Evolutionary conservation across 208 protist genomes (phyloP), one percentile per base, ranked within the genome.

Genomic region (Sergeia podlipaevii): DNA sequence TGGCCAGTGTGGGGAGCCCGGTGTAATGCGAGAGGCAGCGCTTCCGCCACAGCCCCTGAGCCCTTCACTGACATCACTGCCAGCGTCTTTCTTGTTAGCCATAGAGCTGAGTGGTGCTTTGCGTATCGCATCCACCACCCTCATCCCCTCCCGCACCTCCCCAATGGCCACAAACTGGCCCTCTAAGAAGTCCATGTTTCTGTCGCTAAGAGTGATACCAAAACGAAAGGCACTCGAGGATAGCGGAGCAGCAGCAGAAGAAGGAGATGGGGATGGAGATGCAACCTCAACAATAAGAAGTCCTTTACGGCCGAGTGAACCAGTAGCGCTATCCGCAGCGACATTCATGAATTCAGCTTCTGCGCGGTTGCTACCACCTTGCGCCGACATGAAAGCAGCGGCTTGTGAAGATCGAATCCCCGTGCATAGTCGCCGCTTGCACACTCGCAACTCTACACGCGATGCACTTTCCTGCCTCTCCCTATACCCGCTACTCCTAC

Each of bases 101-200:
- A 32, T 4, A 23, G 36, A 2, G 24, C 44, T 63, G 36, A 65
- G 36, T 0, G 74, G 67, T 0, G 65, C 58, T 15, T 58, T 54
- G 8, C 70, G 74, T 44, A 88, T 65, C 10, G 67, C 63, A n/a
- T 62, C 45, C 50, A 89, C 56, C 6, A 78, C 66, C 23, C 41
- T 20, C n/a, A 65, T 52, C 1, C 79, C 85, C 47, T 93, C 85
- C 2, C 60, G 50, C 34, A 93, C 74, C 17, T 65, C 50, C 8
- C 85, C 85, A 29, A 93, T 61, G 2, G 77, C 50, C 23, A 89
- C 53, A 54, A 71, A 89, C 30, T 70, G 59, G 7, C 21, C 43
- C n/a, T 87, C 79, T 18, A 90, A 59, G 30, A 80, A 81, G 21
- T 85, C 76, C 34, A 84, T 54, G 11, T 66, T 44, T 5, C 77